Percentiles rank a stretch among this genome's conserved stretches.
Evolutionary conservation across 1,139 yeast genomes (phyloP).

Genomic region (Hyphopichia khmerensis): DNA sequence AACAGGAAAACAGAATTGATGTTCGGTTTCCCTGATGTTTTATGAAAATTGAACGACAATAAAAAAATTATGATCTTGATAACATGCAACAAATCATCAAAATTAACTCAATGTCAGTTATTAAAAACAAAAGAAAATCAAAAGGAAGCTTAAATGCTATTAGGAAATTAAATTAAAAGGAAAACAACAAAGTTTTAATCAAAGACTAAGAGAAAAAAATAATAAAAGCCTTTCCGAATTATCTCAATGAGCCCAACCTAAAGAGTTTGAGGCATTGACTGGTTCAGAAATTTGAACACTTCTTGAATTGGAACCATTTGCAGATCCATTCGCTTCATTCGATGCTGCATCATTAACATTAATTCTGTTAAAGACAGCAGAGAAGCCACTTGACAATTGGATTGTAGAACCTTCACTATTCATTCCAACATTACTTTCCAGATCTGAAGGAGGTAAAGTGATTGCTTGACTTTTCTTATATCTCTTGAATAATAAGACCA

Average conservation of each 20-base stretch:
- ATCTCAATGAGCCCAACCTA: conserved; percentile 39
- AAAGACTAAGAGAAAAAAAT: not conserved
- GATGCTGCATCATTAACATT: conserved; percentile 11
- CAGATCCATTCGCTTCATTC: conserved; percentile 10
- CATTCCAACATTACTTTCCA: conserved; percentile 38
- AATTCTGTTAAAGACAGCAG: conserved; percentile 41
- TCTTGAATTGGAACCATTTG: conserved; percentile 14
- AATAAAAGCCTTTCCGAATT: not conserved
- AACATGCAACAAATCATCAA: not conserved
- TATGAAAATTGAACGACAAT: not conserved
- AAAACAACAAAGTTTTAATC: not conserved
- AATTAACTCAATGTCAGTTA: conserved; percentile 1
- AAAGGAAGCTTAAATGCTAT: not conserved
- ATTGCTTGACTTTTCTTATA: conserved; percentile 35
- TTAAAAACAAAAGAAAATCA: conserved; percentile 1
- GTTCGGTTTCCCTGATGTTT: too few relatives aligned
- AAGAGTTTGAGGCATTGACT: conserved; percentile 45
- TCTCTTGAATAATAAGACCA: conserved; percentile 44
- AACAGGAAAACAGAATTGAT: not conserved
- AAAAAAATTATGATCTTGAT: conserved; percentile 1
- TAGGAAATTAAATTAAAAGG: not conserved
- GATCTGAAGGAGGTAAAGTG: conserved; percentile 44
- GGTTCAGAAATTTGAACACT: conserved; percentile 43
- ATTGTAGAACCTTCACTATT: conserved; percentile 16
- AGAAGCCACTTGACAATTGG: conserved; percentile 21